Evolutionary conservation across 1,284 basidiomycete species (phyloP), one percentile per base, ranked within the genome.

Genomic region (Heterobasidion occidentale): DNA sequence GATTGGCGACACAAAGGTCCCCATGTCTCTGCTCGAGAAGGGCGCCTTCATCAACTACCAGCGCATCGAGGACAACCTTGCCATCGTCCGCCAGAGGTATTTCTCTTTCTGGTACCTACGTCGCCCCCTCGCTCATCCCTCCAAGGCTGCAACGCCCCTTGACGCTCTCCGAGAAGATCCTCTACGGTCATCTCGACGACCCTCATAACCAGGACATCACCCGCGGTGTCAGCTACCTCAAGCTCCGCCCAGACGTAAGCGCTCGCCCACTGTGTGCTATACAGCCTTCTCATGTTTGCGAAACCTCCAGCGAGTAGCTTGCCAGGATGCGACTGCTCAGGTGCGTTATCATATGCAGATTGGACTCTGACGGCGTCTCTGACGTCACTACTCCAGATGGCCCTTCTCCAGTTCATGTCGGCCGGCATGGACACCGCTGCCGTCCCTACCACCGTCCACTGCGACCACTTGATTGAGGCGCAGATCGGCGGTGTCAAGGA

Each of bases 361-460:
- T 36, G 56, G 55, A 59, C 48, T 56, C 56, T 56, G 42, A 20
- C 8, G 46, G 54, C 35, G 19, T 19, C 19, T 46, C 56, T 64
- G 62, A 67, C 66, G 61, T 77, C 66, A 77, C 65, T 62, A 48
- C 3, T 0, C 55, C 15, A 98, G 89, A 99, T 99, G 97, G 97
- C 97, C 45, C 84, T 99, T 60, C 84, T 99, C 64, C 96, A 99
- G 80, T 99, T 99, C 85, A 99, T 99, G 97, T 98, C 96, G 52
- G 95, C 97, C 33, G 96, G 96, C 65, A 94, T 99, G 80, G 93
- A 94, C 72, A 95, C 94, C 55, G 93, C 92, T 52, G 94, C 96
- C 57, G 95, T 98, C 63, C 96, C 97, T 51, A 95, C 96, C 62
- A 98, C 96, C 60, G 93, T 98, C 56, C 94, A 98, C 81, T 99